Evolutionary conservation across 2,329 filamentous ascomycete genomes (phyloP), one percentile per base, ranked within the genome.

Genomic region (Penicillium hordei): DNA sequence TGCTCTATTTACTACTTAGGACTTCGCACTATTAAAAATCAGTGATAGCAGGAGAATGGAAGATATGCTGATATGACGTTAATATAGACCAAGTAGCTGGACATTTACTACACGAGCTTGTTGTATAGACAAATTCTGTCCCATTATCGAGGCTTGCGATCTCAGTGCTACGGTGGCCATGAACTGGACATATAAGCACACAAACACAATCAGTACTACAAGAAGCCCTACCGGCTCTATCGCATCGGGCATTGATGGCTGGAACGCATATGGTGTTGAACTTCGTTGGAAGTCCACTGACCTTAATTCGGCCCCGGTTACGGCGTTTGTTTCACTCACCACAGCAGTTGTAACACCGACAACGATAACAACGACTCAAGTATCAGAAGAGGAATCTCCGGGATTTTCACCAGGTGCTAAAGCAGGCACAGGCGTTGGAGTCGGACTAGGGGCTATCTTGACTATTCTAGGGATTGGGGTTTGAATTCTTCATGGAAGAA

Each of bases 71-170:
- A 12, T 3, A 15, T 21, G 1, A 17, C 13, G 8, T 1, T 12
- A 17, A n/a, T n/a, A n/a, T 42, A 51, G 38, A 42, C 38, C 48
- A 33, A 51, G 48, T 42, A 43, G 48, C 36, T 51, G 25, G 38
- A 25, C 38, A 51, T 33, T 43, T 8, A 36, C 23, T 42, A 33
- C 17, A 27, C 36, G 44, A 27, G 7, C 17, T 4, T n/a, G 13
- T 13, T 23, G 39, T 19, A 12, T 10, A 29, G n/a, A 48, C 17
- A 25, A 15, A 25, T 27, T 19, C 10, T 54, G 27, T 36, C 44
- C 48, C 25, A 25, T 10, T 15, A 27, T 33, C 27, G 43, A 55
- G n/a, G 34, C 15, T 3, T 36, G 44, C 19, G 19, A 40, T 19
- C n/a, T 42, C 27, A 4, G 45, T 31, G 36, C 21, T 13, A 33